Evolutionary conservation across 2,329 filamentous ascomycete species (phyloP).

Genomic region (Aspergillus brunneoviolaceus): DNA sequence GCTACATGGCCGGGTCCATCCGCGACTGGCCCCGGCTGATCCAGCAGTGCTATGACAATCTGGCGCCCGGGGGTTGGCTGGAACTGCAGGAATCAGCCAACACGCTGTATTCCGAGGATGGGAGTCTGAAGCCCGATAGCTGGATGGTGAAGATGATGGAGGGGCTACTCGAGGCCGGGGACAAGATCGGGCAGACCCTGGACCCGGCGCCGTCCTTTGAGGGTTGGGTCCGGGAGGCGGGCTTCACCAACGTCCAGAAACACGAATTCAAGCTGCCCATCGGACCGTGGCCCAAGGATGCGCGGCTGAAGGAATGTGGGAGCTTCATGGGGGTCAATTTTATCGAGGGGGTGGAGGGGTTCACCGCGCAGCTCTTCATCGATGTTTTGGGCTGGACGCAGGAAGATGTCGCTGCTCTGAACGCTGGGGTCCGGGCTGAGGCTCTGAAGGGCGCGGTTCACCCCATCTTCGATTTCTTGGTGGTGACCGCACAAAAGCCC

Average conservation of each 20-base stretch:
- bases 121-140: constrained; percentile 9
- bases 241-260: constrained; percentile 10
- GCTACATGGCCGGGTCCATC: constrained; percentile 35
- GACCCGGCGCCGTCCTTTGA: constrained; percentile 17
- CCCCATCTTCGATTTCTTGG: constrained; percentile 17
- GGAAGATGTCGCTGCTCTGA: constrained; percentile 14
- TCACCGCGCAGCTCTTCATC: constrained; percentile 15
- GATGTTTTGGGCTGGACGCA: constrained; percentile 16
- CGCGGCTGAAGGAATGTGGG: constrained; percentile 18
- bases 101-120: constrained; percentile 15
- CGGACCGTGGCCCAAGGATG: constrained; percentile 17
- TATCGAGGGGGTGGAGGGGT: constrained; percentile 18
- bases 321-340: constrained; percentile 17
- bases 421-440: constrained; percentile 16
- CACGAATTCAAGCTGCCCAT: constrained; percentile 14
- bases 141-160: constrained; percentile 19
- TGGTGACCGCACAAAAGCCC: constrained; percentile 16
- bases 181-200: constrained; percentile 17
- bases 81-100: constrained; percentile 19
- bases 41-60: constrained; percentile 14
- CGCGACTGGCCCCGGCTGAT: constrained; percentile 27
- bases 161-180: constrained; percentile 13
- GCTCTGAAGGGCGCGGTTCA: constrained; percentile 13
- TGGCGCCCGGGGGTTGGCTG: constrained; percentile 18
- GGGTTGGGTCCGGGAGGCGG: constrained; percentile 13